A percentile compares a stretch with the other conserved stretches of the same genome.
phyloP scores from a whole-genome alignment of 345 rosid species.

The Acer saccharum region DNA sequence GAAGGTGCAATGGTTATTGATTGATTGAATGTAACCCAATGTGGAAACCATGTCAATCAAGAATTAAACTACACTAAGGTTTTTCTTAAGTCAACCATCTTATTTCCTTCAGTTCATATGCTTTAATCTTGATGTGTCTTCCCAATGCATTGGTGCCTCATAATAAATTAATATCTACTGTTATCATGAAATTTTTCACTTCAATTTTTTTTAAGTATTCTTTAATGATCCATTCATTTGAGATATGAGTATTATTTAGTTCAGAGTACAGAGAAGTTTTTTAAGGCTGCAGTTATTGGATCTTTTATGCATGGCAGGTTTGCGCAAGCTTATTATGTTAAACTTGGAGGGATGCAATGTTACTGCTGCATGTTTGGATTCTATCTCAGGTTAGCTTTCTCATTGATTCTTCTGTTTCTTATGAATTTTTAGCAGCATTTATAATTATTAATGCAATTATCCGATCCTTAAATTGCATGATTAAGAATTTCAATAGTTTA shows the following conservation, averaged over 20 bases:
- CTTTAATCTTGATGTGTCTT: not conserved
- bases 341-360: constrained; percentile 65
- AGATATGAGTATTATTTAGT: not conserved
- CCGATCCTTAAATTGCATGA: not conserved
- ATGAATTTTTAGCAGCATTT: not conserved
- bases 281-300: not conserved
- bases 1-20: not conserved
- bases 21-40: not conserved
- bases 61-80: not conserved
- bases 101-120: not conserved
- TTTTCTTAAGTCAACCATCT: not conserved
- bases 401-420: not conserved
- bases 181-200: not conserved
- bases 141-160: not conserved
- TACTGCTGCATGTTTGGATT: constrained; percentile 60
- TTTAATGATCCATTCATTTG: not conserved
- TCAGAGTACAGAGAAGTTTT: not conserved
- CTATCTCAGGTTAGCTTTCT: constrained; percentile 46
- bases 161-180: not conserved
- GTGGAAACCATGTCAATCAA: not conserved
- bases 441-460: not conserved
- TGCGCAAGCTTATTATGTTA: constrained; percentile 46
- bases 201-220: not conserved
- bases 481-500: not conserved
- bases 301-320: constrained; percentile 36